Percentiles rank a stretch among this genome's conserved stretches.
Conservation (phyloP, 805 yeast species). For the Nakazawaea anatomiae region DNA sequence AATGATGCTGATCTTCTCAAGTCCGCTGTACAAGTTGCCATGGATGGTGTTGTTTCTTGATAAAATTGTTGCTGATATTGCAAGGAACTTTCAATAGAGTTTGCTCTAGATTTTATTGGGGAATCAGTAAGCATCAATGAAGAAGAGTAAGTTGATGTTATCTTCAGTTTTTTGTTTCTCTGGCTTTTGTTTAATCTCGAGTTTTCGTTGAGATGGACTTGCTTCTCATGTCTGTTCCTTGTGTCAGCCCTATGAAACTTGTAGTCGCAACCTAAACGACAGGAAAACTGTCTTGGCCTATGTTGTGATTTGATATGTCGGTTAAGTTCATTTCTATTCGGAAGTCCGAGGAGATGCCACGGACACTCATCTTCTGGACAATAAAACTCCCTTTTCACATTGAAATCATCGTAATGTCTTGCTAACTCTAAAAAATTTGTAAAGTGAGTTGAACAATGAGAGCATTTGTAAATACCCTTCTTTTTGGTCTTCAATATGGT, state of each 20-base stretch:
- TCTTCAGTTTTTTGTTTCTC: conserved; percentile 1
- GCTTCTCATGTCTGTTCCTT: conserved; percentile 10
- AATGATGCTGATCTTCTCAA: neutral
- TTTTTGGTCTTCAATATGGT: conserved; percentile 9
- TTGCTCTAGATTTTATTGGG: neutral
- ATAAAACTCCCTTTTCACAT: conserved; percentile 9
- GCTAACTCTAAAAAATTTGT: conserved; percentile 10
- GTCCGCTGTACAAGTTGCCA: neutral
- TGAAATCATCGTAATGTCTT: conserved; percentile 10
- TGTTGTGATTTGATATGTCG: conserved; percentile 12
- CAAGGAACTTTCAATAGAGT: neutral
- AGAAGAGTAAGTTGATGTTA: neutral
- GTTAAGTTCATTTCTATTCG: conserved; percentile 9
- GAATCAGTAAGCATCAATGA: neutral
- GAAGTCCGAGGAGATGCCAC: conserved; percentile 11
- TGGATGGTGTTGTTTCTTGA: neutral
- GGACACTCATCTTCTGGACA: conserved; percentile 11
- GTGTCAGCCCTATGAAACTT: conserved; percentile 11
- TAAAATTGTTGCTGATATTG: neutral
- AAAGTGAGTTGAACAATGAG: conserved; percentile 10
- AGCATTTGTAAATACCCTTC: conserved; percentile 11
- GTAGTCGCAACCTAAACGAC: conserved; percentile 9
- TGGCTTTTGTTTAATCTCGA: conserved; percentile 8
- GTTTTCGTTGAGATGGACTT: conserved; percentile 9
- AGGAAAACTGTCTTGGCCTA: conserved; percentile 7